Conservation (phyloP, 2,329 filamentous ascomycete species). For the Fusarium sp. region DNA sequence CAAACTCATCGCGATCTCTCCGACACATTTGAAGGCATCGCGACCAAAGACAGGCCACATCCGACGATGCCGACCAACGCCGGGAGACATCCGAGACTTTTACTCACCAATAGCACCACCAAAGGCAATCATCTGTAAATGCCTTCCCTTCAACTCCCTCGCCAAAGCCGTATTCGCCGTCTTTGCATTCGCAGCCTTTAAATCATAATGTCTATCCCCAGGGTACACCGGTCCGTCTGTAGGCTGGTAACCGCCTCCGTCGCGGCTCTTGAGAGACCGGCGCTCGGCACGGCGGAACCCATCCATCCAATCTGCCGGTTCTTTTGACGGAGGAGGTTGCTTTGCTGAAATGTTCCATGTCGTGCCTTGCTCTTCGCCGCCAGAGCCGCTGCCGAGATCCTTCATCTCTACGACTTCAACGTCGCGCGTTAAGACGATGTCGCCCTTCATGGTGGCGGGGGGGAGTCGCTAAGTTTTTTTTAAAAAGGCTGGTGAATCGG, state of each 20-base stretch:
- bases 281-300: conserved; percentile 38
- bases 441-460: conserved; percentile 29
- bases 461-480: background rate
- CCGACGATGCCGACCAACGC: background rate
- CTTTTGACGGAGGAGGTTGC: background rate
- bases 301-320: conserved; percentile 35
- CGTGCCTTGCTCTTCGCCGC: conserved; percentile 14
- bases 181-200: conserved; percentile 73
- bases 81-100: background rate
- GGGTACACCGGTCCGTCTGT: conserved; percentile 23
- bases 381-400: conserved; percentile 3
- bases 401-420: conserved; percentile 37
- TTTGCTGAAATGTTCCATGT: conserved; percentile 24
- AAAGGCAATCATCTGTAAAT: conserved; percentile 98
- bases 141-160: conserved; percentile 82
- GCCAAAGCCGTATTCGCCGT: conserved; percentile 82
- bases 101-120: conserved; percentile 83
- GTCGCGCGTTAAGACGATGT: conserved; percentile 33
- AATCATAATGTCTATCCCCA: conserved; percentile 62
- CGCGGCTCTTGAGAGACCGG: conserved; percentile 33
- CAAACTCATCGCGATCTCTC: background rate
- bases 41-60: background rate
- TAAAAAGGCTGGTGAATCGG: background rate
- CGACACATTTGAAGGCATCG: background rate
- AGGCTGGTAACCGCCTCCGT: conserved; percentile 29